Percentiles rank a stretch among this genome's conserved stretches.
Conservation (phyloP, 1,284 basidiomycete genomes). For the Phlebopus sp. region DNA sequence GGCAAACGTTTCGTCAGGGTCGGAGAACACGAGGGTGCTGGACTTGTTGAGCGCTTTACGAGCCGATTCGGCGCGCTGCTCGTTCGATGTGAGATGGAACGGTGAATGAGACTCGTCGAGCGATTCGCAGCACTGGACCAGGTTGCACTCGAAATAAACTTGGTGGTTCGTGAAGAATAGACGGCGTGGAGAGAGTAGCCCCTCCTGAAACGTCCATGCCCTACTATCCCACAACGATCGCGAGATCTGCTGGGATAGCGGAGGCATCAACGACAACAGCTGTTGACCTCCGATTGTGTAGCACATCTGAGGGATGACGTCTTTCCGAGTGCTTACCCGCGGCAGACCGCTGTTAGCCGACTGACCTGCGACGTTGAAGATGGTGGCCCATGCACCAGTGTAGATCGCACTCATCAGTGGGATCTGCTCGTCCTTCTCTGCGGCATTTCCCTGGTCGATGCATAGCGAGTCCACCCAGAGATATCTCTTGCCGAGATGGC, state of each 20-base stretch:
- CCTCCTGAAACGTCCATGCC: slow-evolving; percentile 27
- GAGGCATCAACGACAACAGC: slow-evolving; percentile 15
- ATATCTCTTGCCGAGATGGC: slow-evolving; percentile 6
- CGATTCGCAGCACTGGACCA: slow-evolving; percentile 20
- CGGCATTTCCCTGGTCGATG: slow-evolving; percentile 8
- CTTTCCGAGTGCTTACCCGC: slow-evolving; percentile 2
- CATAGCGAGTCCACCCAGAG: slow-evolving; percentile 12
- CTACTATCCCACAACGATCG: slow-evolving; percentile 18
- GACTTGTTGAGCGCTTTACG: neutral
- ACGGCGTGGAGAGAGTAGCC: slow-evolving; percentile 18
- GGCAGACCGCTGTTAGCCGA: slow-evolving; percentile 8
- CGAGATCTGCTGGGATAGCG: slow-evolving; percentile 5
- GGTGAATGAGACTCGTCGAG: slow-evolving; percentile 13
- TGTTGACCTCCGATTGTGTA: slow-evolving; percentile 10
- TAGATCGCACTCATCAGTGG: slow-evolving; percentile 7
- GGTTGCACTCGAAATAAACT: slow-evolving; percentile 19
- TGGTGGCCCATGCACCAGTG: neutral
- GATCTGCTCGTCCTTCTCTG: slow-evolving; percentile 6
- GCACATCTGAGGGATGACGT: neutral
- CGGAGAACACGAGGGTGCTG: neutral
- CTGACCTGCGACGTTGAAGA: slow-evolving; percentile 5
- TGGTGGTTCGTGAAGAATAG: slow-evolving; percentile 21
- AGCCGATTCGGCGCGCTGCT: neutral
- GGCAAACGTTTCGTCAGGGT: slow-evolving; percentile 1
- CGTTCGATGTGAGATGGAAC: slow-evolving; percentile 12